Base-by-base conservation (phyloP, 2,329 filamentous ascomycete genomes). In the Leptoxyphium fumago region DNA sequence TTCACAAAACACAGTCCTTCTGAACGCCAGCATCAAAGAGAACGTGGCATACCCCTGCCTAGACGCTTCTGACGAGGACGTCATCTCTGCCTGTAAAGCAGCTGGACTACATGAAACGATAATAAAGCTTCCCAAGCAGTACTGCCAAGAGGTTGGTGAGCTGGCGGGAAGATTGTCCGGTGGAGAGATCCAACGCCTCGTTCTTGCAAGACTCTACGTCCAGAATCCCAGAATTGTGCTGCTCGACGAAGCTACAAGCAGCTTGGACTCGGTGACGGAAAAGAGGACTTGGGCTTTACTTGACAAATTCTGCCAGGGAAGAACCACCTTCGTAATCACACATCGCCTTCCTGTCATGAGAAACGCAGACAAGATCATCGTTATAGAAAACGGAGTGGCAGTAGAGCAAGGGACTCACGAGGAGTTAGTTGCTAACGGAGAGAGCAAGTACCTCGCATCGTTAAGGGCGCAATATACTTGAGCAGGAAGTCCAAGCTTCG, bases 171-270 rank as follows among this genome's bases (percentile, higher is more conserved):
- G 56, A 59, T 21, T 63, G 65, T 45, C 57, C 62, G 8, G 48
- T 65, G 1, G 60, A 61, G 1, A 61, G 65, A 40, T 63, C 63
- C 2, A 56, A 63, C 39, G 62, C 62, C 63, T 44, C 54, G 59
- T 0, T 80, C 2, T 65, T 80, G 10, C 62, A 80, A 2, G 77
- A 80, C 39, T 77, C 80, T 38, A 13, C 10, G 14, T 3, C 14
- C 32, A 15, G 5, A 36, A 15, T 36, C 62, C 63, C 1, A 58
- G 53, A 39, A 44, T 66, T 6, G 50, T 66, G 7, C 47, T 66
- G 4, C 51, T 65, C 1, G 64, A 65, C 36, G 63, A 66, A 47
- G 63, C 62, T 21, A 68, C 64, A 5, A 60, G 59, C 29, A 61
- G 63, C n/a, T 54, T 68, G 7, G 64, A 67, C 46, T 61, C 62